These are phyloP conservation scores for Torulaspora gathmanii DNA, from an alignment of 805 yeast species.

Conservation along the genomic window DNA sequence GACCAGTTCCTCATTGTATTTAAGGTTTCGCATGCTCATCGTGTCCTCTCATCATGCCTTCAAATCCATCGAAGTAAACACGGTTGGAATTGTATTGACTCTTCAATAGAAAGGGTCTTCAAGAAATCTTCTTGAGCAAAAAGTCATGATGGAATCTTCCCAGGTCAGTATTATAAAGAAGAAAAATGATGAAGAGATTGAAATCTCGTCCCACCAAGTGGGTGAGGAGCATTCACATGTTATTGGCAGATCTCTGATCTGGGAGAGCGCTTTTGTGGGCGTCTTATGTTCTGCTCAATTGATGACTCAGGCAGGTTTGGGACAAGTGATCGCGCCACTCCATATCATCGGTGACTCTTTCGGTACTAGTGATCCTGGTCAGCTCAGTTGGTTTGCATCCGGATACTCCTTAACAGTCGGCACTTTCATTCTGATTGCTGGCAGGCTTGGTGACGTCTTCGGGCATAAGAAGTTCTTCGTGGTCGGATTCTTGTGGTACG, in stretches of 20 bases:
- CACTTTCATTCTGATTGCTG: conserved; percentile 62
- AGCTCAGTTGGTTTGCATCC: conserved; percentile 21
- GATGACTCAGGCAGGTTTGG: conserved; percentile 23
- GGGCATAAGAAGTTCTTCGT: conserved; percentile 54
- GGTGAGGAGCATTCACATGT: too few relatives aligned
- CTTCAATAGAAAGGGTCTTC: too few relatives aligned
- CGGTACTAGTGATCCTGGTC: conserved; percentile 16
- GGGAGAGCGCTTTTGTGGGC: conserved; percentile 11
- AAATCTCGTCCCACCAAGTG: too few relatives aligned
- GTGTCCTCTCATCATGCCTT: too few relatives aligned
- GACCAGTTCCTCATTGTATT: too few relatives aligned
- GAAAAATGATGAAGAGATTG: too few relatives aligned
- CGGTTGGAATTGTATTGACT: too few relatives aligned
- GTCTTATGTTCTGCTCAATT: conserved; percentile 17
- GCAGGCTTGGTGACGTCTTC: conserved; percentile 64
- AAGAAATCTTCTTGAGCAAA: too few relatives aligned
- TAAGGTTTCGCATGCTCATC: too few relatives aligned
- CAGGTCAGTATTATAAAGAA: too few relatives aligned
- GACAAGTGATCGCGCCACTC: conserved; percentile 18
- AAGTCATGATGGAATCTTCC: too few relatives aligned
- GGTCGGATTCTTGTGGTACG: conserved; percentile 53
- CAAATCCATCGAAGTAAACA: too few relatives aligned
- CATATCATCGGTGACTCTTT: conserved; percentile 19
- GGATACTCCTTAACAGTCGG: conserved; percentile 38
- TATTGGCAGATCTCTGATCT: neutral